Conservation (phyloP, 2,329 filamentous ascomycete species). For the Botryotinia narcissicola region DNA sequence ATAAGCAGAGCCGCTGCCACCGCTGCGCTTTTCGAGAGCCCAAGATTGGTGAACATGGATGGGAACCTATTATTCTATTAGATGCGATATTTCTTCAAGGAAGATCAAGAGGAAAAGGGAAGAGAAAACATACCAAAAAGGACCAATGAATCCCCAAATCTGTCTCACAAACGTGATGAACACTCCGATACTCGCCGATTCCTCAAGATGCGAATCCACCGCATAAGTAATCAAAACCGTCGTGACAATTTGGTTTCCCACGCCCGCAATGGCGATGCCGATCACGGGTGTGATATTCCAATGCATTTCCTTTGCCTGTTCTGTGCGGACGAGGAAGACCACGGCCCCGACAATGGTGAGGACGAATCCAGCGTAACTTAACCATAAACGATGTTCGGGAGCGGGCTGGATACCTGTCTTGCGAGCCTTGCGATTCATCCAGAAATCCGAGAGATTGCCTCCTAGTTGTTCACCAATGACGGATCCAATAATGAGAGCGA, state of each 20-base stretch:
- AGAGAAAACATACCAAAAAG: constrained; percentile 18
- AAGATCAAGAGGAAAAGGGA: no score
- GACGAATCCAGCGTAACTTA: constrained; percentile 52
- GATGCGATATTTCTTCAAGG: neutral
- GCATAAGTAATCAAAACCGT: constrained; percentile 41
- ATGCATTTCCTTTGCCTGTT: constrained; percentile 43
- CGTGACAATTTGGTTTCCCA: constrained; percentile 59
- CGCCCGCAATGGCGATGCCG: constrained; percentile 50
- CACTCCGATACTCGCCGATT: constrained; percentile 54
- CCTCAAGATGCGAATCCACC: constrained; percentile 54
- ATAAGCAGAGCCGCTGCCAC: constrained; percentile 41
- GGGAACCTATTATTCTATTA: constrained; percentile 38
- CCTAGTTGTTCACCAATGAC: constrained; percentile 59
- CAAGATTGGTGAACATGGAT: constrained; percentile 41
- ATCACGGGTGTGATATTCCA: constrained; percentile 59
- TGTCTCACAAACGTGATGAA: constrained; percentile 57
- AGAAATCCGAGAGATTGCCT: constrained; percentile 52
- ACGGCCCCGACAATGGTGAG: constrained; percentile 52
- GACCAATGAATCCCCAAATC: constrained; percentile 47
- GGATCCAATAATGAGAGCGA: constrained; percentile 55
- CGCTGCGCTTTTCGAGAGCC: constrained; percentile 39
- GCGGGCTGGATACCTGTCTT: constrained; percentile 36
- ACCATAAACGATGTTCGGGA: constrained; percentile 56
- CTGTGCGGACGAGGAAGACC: constrained; percentile 52
- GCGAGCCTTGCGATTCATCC: constrained; percentile 46